Evolutionary conservation across 345 rosid genomes (phyloP).

Genomic region (Gossypium herbaceum): DNA sequence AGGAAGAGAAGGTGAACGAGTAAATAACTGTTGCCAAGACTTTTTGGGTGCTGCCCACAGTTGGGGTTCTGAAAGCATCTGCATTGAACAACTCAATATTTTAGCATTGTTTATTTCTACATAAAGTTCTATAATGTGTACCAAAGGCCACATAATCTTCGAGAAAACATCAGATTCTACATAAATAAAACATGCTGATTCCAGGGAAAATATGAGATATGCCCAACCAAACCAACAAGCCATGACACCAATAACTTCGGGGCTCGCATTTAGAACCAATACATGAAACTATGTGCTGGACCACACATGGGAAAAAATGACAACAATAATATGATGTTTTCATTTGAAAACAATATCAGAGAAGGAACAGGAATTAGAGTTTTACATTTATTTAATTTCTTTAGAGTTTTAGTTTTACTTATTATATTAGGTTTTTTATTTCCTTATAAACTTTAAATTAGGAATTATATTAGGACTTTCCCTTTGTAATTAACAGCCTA

Average conservation of each 20-base stretch:
- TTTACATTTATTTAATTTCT: no score
- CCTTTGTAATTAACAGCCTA: no score
- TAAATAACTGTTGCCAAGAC: conserved; percentile 91
- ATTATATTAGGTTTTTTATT: no score
- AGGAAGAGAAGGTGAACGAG: conserved; percentile 55
- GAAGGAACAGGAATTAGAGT: no score
- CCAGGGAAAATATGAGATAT: neutral
- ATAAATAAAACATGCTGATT: neutral
- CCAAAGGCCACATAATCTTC: neutral
- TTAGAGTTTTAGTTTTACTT: no score
- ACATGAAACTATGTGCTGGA: no score
- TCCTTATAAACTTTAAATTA: no score
- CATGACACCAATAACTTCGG: no score
- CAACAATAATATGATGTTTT: neutral
- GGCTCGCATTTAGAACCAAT: no score
- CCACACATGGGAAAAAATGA: neutral
- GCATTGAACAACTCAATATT: conserved; percentile 33
- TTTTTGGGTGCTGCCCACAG: conserved; percentile 57
- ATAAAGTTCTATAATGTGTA: neutral
- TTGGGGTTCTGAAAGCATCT: conserved; percentile 63
- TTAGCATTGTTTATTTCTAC: conserved; percentile 15
- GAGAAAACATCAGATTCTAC: conserved; percentile 11
- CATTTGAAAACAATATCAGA: no score
- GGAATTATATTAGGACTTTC: no score
- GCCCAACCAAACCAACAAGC: no score